Percentiles rank a stretch among this genome's conserved stretches.
Conservation (phyloP, 352 stramenopile species). For the Globisporangium emineosum region DNA sequence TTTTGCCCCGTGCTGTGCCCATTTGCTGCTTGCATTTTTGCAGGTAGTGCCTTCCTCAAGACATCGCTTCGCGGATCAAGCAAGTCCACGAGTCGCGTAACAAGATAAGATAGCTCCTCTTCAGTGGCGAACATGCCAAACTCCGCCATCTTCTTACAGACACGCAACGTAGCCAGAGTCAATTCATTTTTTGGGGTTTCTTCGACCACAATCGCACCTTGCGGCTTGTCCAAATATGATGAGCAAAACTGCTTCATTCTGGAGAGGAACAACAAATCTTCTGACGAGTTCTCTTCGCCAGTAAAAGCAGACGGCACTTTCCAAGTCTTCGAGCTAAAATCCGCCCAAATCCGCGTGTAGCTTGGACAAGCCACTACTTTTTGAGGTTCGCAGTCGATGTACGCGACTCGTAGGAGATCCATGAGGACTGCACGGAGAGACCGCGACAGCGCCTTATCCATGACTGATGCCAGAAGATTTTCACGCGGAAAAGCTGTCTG, state of each 20-base stretch:
- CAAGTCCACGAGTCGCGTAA: constrained; percentile 27
- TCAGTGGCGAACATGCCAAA: constrained; percentile 64
- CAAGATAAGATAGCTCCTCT: constrained; percentile 32
- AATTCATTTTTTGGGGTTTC: constrained; percentile 64
- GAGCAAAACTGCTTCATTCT: constrained; percentile 43
- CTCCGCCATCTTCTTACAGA: constrained; percentile 55
- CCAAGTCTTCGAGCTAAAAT: constrained; percentile 31
- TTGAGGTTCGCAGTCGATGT: constrained; percentile 70
- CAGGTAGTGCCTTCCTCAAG: neutral
- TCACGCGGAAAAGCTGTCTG: constrained; percentile 58
- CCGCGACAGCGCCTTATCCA: constrained; percentile 41
- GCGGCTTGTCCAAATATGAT: constrained; percentile 39
- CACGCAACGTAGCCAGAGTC: constrained; percentile 46
- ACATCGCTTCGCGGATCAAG: constrained; percentile 52
- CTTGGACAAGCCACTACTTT: constrained; percentile 53
- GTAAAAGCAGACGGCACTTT: constrained; percentile 31
- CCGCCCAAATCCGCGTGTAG: constrained; percentile 69
- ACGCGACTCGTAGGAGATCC: constrained; percentile 59
- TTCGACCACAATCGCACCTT: constrained; percentile 44
- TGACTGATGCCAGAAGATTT: constrained; percentile 42
- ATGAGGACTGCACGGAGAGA: constrained; percentile 67
- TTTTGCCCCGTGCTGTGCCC: neutral
- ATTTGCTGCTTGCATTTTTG: neutral
- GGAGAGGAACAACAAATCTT: constrained; percentile 48
- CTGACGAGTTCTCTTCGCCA: constrained; percentile 28